These are phyloP conservation scores for Gnomoniopsis sp. DNA, from an alignment of 2,329 filamentous ascomycete genomes.

Conservation along the genomic window DNA sequence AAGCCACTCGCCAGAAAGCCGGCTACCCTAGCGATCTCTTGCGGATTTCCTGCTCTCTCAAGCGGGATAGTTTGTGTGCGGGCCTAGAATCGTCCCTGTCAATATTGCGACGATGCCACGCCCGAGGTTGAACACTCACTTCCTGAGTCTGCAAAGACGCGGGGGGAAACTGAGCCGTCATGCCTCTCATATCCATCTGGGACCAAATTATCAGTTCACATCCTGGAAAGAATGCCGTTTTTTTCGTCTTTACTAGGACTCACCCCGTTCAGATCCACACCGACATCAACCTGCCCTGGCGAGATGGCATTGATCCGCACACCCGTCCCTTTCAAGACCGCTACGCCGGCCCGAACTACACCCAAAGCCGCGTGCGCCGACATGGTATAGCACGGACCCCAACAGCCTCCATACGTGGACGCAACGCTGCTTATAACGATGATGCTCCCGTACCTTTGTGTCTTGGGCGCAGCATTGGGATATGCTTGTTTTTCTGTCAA, in stretches of 20 bases:
- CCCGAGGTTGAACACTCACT: slow-evolving; percentile 21
- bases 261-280: slow-evolving; percentile 40
- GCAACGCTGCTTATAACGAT: slow-evolving; percentile 59
- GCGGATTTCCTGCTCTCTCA: slow-evolving; percentile 53
- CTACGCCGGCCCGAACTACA: slow-evolving; percentile 56
- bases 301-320: slow-evolving; percentile 56
- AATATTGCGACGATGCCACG: neutral
- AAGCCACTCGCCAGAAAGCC: slow-evolving; percentile 63
- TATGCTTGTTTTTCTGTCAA: slow-evolving; percentile 50
- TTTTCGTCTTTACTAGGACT: slow-evolving; percentile 15
- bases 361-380: slow-evolving; percentile 57
- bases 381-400: slow-evolving; percentile 61
- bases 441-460: slow-evolving; percentile 57
- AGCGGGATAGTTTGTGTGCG: slow-evolving; percentile 52
- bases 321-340: slow-evolving; percentile 54
- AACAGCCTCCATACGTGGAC: slow-evolving; percentile 54
- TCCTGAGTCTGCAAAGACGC: slow-evolving; percentile 48
- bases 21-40: slow-evolving; percentile 57
- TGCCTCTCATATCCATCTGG: slow-evolving; percentile 45
- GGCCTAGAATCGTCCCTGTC: slow-evolving; percentile 22
- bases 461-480: slow-evolving; percentile 59
- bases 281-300: slow-evolving; percentile 37
- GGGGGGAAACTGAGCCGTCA: slow-evolving; percentile 53
- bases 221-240: neutral
- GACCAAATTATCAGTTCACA: neutral